phyloP scores from a whole-genome alignment of 208 protist species.

The Crithidia sp. region DNA sequence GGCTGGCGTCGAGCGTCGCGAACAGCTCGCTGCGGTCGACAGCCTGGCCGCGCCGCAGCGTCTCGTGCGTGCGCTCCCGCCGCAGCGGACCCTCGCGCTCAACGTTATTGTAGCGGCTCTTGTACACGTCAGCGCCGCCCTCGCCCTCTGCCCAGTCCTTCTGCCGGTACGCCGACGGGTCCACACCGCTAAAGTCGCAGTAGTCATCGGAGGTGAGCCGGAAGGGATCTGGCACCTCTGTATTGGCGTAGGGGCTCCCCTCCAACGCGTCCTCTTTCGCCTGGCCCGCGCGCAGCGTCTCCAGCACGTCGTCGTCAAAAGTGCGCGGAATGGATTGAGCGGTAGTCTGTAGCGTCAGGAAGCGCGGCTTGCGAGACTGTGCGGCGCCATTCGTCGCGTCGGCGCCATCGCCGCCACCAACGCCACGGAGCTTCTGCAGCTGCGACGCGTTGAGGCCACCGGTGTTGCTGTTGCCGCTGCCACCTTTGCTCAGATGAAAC shows the following conservation, averaged over 20 bases:
- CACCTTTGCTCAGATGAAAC: slow-evolving; percentile 60
- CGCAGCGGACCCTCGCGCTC: slow-evolving; percentile 75
- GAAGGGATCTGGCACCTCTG: slow-evolving; percentile 58
- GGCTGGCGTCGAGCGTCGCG: slow-evolving; percentile 50
- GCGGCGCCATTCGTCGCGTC: background rate
- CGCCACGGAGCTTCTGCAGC: slow-evolving; percentile 44
- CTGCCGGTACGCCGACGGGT: slow-evolving; percentile 75
- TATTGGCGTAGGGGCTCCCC: slow-evolving; percentile 44
- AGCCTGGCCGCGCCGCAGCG: slow-evolving; percentile 51
- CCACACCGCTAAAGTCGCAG: slow-evolving; percentile 81
- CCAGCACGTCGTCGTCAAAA: slow-evolving; percentile 72
- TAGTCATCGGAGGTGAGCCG: slow-evolving; percentile 89
- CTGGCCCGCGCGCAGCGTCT: slow-evolving; percentile 54
- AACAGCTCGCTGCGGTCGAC: slow-evolving; percentile 62
- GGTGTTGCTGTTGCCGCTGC: slow-evolving; percentile 36
- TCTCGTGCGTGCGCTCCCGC: slow-evolving; percentile 55
- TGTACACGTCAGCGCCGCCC: slow-evolving; percentile 66
- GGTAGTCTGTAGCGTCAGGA: slow-evolving; percentile 69
- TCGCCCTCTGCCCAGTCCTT: slow-evolving; percentile 42
- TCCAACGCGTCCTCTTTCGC: slow-evolving; percentile 58
- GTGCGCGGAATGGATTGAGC: slow-evolving; percentile 62
- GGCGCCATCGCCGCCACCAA: slow-evolving; percentile 6
- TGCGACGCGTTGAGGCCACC: slow-evolving; percentile 72
- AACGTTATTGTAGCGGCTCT: slow-evolving; percentile 90
- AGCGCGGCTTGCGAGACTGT: slow-evolving; percentile 52